Percentiles rank a stretch among this genome's conserved stretches.
Conservation (phyloP, 1,139 yeast species). For the Lodderomyces beijingensis region DNA sequence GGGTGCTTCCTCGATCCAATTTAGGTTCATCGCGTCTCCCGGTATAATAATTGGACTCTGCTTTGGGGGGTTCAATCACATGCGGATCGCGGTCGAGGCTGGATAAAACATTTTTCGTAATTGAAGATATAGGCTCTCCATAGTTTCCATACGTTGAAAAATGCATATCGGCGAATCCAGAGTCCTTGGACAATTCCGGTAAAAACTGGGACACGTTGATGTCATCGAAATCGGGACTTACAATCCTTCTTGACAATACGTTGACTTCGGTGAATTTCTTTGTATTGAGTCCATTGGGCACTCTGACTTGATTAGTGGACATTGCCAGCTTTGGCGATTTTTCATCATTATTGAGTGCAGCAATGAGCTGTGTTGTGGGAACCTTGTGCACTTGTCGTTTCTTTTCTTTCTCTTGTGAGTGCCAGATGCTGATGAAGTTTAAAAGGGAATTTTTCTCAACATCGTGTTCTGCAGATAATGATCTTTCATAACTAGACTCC, state of each 20-base stretch:
- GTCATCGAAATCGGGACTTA: slow-evolving; percentile 37
- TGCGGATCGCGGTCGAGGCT: slow-evolving; percentile 19
- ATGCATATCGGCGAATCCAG: slow-evolving; percentile 41
- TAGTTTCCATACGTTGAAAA: slow-evolving; percentile 17
- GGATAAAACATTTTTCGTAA: slow-evolving; percentile 26
- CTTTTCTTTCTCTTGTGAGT: slow-evolving; percentile 29
- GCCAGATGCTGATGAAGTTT: slow-evolving; percentile 42
- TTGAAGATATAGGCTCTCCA: slow-evolving; percentile 17
- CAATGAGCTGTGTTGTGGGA: slow-evolving; percentile 10
- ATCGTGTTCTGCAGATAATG: slow-evolving; percentile 43
- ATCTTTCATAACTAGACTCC: slow-evolving; percentile 31
- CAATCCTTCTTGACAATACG: slow-evolving; percentile 40
- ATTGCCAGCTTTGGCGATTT: not conserved
- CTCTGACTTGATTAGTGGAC: slow-evolving; percentile 9
- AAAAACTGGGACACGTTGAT: slow-evolving; percentile 37
- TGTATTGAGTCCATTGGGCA: slow-evolving; percentile 24
- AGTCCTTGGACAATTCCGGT: slow-evolving; percentile 45
- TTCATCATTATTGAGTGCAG: slow-evolving; percentile 6
- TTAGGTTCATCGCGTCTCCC: slow-evolving; percentile 8
- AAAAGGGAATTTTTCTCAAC: slow-evolving; percentile 22
- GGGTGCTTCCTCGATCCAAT: slow-evolving; percentile 8
- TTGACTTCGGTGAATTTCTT: slow-evolving; percentile 41
- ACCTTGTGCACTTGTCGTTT: slow-evolving; percentile 14
- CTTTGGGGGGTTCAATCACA: slow-evolving; percentile 22
- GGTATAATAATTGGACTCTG: slow-evolving; percentile 10